Evolutionary conservation across 2,329 filamentous ascomycete species (phyloP), one percentile per base, ranked within the genome.

Genomic region (Colletotrichum navitas): DNA sequence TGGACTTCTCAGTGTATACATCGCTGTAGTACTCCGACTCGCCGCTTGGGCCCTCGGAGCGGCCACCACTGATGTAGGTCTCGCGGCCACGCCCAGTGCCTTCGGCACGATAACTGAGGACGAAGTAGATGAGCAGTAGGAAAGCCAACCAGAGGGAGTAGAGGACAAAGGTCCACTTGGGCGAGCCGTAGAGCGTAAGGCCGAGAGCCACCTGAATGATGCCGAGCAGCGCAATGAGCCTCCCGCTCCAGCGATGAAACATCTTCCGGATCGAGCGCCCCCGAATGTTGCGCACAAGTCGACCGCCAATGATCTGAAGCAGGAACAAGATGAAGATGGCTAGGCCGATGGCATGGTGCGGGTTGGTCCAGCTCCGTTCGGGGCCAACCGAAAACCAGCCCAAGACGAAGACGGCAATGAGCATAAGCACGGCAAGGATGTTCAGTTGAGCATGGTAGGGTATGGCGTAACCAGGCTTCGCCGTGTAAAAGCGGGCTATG

Each of bases 151-250:
- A 95, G 0, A 98, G 74, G 0, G 95, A 88, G 78, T 93, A 99
- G 4, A 98, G 85, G 63, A 99, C 90, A 80, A 98, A 99, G 4
- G 95, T 87, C 47, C 88, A 89, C 77, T 92, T 90, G 6, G 96
- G 95, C 39, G 95, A 97, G 7, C 96, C 96, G 77, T 98, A 99
- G 1, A 99, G 86, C 0, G 95, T 95, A 58, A 99, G 85, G 0
- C 96, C 96, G 0, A 99, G 86, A 0, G 96, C 93, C 14, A 99
- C 90, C 79, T 99, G 96, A 4, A 91, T 88, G 74, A 98, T 91
- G 0, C 94, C 96, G 5, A 99, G 85, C 24, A 98, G 82, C 3
- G 93, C 92, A 76, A 95, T 90, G 0, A 89, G 84, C 68, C 95
- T 87, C 24, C 96, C 96, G 24, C 93, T 83, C 94, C 96, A 98